A percentile compares a stretch with the other conserved stretches of the same genome.
These are phyloP conservation scores for Beta corolliflora DNA, from an alignment of 179 eudicot species.

Conservation along the genomic window DNA sequence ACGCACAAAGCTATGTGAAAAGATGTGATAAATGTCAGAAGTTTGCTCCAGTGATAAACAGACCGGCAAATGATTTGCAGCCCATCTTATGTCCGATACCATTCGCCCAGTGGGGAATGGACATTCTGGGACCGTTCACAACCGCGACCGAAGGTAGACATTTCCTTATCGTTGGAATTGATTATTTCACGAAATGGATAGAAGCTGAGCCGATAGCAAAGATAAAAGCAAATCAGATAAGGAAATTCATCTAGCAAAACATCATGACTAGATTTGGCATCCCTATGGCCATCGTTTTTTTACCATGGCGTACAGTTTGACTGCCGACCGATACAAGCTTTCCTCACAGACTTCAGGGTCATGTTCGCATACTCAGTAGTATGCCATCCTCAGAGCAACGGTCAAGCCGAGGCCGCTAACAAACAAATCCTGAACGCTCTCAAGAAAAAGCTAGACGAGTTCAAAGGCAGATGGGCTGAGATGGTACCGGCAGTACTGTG, in stretches of 20 bases:
- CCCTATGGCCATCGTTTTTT: not conserved
- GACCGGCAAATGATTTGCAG: not conserved
- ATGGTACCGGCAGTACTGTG: not conserved
- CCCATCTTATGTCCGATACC: not conserved
- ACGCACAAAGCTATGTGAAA: too few relatives aligned
- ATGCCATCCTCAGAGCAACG: not conserved
- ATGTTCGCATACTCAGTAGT: not conserved
- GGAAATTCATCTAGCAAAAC: not conserved
- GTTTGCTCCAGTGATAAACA: not conserved
- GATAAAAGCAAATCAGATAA: not conserved
- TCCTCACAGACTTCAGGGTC: not conserved
- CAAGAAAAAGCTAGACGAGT: too few relatives aligned
- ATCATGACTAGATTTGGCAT: not conserved
- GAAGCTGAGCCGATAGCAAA: not conserved
- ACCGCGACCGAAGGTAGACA: not conserved
- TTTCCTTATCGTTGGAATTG: not conserved
- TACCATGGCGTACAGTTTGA: not conserved
- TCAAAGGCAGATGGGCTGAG: not conserved
- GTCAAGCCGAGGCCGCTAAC: not conserved
- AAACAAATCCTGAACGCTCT: not conserved
- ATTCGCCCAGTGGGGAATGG: slow-evolving; percentile 16
- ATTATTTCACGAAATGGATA: slow-evolving; percentile 12
- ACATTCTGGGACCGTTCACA: not conserved
- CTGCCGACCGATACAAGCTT: not conserved
- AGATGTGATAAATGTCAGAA: too few relatives aligned